Evolutionary conservation across 2,329 filamentous ascomycete species (phyloP).

Genomic region (Emydomyces testavorans): DNA sequence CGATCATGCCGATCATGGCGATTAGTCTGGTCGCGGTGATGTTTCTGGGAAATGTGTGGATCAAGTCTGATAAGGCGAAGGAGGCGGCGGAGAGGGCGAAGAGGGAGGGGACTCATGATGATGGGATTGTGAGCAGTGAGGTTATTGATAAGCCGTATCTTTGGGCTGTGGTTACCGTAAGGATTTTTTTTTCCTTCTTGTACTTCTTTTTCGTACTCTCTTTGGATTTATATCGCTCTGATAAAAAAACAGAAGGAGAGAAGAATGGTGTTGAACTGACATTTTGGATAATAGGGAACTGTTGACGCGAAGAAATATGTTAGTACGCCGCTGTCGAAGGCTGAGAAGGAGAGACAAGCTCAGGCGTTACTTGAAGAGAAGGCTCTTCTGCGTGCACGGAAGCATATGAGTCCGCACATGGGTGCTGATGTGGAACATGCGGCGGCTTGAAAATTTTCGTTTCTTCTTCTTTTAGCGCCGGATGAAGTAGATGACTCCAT

Average conservation of each 20-base stretch:
- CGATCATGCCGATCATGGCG: conserved; percentile 49
- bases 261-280: not conserved
- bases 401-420: not conserved
- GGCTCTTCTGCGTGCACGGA: conserved; percentile 6
- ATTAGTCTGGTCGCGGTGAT: conserved; percentile 36
- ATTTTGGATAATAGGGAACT: conserved; percentile 17
- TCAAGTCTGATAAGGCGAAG: conserved; percentile 26
- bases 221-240: no score
- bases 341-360: conserved; percentile 17
- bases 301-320: conserved; percentile 21
- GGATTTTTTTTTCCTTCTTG: conserved; percentile 3
- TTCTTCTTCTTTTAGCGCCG: no score
- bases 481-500: no score
- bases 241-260: not conserved
- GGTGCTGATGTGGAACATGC: conserved; percentile 4
- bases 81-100: conserved; percentile 14
- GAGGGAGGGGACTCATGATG: conserved; percentile 8
- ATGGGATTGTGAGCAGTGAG: conserved; percentile 20
- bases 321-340: conserved; percentile 18
- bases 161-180: conserved; percentile 25
- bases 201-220: not conserved
- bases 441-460: no score
- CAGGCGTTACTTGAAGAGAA: conserved; percentile 15
- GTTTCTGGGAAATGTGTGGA: conserved; percentile 44
- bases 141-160: conserved; percentile 26